phyloP scores from a whole-genome alignment of 2,329 filamentous ascomycete species.

The Calycina marina region DNA sequence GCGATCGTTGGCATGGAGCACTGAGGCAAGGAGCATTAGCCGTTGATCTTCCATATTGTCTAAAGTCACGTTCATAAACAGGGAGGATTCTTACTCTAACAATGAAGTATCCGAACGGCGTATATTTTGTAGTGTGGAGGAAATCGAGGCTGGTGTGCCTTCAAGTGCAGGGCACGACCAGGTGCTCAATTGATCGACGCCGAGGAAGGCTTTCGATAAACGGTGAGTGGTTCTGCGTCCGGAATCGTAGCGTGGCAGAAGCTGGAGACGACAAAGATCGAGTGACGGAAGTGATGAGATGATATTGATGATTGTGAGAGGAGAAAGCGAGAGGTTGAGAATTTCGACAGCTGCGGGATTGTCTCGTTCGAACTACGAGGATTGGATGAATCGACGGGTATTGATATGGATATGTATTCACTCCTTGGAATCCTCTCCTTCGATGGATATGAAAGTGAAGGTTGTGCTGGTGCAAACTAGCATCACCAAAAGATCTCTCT shows the following conservation, averaged over 20 bases:
- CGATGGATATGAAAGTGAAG: slow-evolving; percentile 16
- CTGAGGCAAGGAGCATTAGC: slow-evolving; percentile 20
- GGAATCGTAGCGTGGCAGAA: too few species aligned
- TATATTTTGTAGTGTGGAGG: slow-evolving; percentile 6
- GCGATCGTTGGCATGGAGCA: slow-evolving; percentile 22
- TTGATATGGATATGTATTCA: slow-evolving; percentile 1
- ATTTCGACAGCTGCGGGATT: slow-evolving; percentile 1
- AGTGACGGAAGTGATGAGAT: slow-evolving; percentile 3
- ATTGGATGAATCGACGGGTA: slow-evolving; percentile 4
- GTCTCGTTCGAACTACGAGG: background rate
- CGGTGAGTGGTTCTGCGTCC: too few species aligned
- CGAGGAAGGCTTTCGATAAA: slow-evolving; percentile 5
- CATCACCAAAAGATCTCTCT: slow-evolving; percentile 5
- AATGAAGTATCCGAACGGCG: slow-evolving; percentile 5
- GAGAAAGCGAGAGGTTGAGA: background rate
- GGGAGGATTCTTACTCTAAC: slow-evolving; percentile 16
- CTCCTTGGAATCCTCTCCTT: slow-evolving; percentile 11
- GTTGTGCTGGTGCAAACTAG: slow-evolving; percentile 9
- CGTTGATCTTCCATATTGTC: slow-evolving; percentile 4
- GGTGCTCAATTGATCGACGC: slow-evolving; percentile 3
- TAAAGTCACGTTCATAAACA: slow-evolving; percentile 5
- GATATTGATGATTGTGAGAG: slow-evolving; percentile 1
- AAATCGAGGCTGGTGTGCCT: too few species aligned
- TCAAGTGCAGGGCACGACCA: too few species aligned
- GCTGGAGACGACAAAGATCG: slow-evolving; percentile 3